phyloP scores from a whole-genome alignment of 2,329 filamentous ascomycete genomes.

The Albophoma yamanashiensis region DNA sequence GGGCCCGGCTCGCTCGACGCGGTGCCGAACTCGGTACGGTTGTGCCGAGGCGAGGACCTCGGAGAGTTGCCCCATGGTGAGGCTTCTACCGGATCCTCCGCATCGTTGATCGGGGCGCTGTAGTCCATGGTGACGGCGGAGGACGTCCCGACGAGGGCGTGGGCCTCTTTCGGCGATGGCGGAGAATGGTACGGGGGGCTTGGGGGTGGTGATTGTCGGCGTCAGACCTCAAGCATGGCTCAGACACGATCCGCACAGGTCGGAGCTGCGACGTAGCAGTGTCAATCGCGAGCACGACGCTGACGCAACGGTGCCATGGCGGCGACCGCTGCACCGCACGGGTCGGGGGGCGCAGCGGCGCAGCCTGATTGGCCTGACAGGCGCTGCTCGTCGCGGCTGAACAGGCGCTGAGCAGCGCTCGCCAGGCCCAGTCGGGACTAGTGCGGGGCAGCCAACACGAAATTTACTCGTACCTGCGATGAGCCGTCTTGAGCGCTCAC shows the following conservation, averaged over 20 bases:
- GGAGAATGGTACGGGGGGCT: background rate
- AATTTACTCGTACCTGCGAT: conserved; percentile 16
- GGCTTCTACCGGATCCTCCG: conserved; percentile 38
- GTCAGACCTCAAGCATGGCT: conserved; percentile 4
- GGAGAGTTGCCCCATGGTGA: conserved; percentile 49
- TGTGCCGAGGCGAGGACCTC: conserved; percentile 36
- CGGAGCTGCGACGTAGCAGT: background rate
- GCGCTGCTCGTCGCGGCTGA: conserved; percentile 11
- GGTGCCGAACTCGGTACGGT: conserved; percentile 30
- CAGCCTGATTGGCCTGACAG: conserved; percentile 5
- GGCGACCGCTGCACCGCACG: background rate
- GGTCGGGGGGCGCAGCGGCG: background rate
- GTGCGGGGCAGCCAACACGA: conserved; percentile 28
- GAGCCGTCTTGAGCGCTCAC: background rate
- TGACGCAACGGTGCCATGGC: background rate
- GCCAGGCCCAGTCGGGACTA: conserved; percentile 21
- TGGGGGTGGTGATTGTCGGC: background rate
- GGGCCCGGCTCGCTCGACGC: conserved; percentile 29
- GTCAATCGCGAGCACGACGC: background rate
- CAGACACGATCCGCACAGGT: background rate
- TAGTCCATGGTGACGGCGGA: conserved; percentile 40
- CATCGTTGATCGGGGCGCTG: conserved; percentile 42
- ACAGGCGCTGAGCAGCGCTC: conserved; percentile 6
- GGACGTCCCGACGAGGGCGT: conserved; percentile 10
- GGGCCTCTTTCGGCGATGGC: background rate